Evolutionary conservation across 2,329 filamentous ascomycete genomes (phyloP).

Genomic region (Thelonectria discophora): DNA sequence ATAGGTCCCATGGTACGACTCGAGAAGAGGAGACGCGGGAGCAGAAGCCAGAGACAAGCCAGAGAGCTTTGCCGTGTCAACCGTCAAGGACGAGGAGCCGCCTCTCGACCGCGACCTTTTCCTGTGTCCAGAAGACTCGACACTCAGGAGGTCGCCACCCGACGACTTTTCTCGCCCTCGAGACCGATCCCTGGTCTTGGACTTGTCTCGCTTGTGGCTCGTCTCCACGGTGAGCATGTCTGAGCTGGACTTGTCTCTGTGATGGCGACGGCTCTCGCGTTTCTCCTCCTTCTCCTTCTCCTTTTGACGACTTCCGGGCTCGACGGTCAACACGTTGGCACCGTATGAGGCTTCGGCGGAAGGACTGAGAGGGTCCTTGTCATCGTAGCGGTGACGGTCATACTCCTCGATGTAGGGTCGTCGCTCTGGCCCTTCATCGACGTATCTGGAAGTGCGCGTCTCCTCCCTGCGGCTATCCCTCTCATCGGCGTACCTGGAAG

Average conservation of each 20-base stretch:
- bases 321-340: conserved; percentile 55
- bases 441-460: conserved; percentile 15
- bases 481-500: no score
- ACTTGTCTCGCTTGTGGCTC: conserved; percentile 37
- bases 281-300: conserved; percentile 35
- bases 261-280: conserved; percentile 42
- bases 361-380: conserved; percentile 30
- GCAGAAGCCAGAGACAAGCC: conserved; percentile 62
- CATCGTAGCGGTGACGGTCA: conserved; percentile 26
- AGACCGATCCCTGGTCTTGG: conserved; percentile 31
- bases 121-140: conserved; percentile 31
- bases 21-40: conserved; percentile 84
- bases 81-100: conserved; percentile 55
- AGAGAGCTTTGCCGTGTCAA: conserved; percentile 55
- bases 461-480: no score
- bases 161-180: conserved; percentile 40
- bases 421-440: conserved; percentile 25
- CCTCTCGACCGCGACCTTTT: conserved; percentile 35
- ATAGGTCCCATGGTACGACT: conserved; percentile 93
- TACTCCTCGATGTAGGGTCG: conserved; percentile 18
- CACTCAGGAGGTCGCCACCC: conserved; percentile 17
- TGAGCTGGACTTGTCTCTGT: conserved; percentile 42
- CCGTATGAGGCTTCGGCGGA: conserved; percentile 48
- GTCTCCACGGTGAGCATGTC: conserved; percentile 37
- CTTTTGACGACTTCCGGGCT: conserved; percentile 48